Evolutionary conservation across 2,329 filamentous ascomycete genomes (phyloP), one percentile per base, ranked within the genome.

Genomic region (Colletotrichum falcatum): DNA sequence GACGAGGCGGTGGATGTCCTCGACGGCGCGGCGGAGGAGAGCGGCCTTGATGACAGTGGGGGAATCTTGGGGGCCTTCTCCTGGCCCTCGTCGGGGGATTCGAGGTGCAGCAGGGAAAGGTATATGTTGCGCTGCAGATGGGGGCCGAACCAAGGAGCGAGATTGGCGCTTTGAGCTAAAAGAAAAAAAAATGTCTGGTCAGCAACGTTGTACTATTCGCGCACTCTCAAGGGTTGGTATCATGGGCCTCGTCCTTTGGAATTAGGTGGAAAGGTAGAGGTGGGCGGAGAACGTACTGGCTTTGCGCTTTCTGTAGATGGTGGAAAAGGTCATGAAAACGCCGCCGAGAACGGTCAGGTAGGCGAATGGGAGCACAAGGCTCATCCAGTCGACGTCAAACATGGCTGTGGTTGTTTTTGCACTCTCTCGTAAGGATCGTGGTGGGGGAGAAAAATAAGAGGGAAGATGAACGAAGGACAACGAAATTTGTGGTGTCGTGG

Each of bases 41-140:
- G 96, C 95, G 20, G 96, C 94, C 75, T 95, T 93, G 66, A 98
- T 83, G 23, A 98, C 88, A 72, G 90, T 94, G 73, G 97, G 94
- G 96, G 95, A 5, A 97, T 78, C 86, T 84, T 85, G 70, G 89
- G 86, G 6, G 87, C 81, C 80, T 95, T 94, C 78, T 93, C 90
- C 71, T 88, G 83, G 61, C 86, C 86, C 65, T 87, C 87, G 42
- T 85, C 83, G 74, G 88, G 86, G 65, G 89, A 86, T 65, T 89
- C 87, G 78, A 96, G 87, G 83, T 99, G 94, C 61, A 98, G 87
- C 49, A 99, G 90, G 54, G 94, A 94, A 71, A 97, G 89, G 86
- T 98, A 99, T 79, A 99, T 90, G 82, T 99, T 95, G 82, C 95
- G 93, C 82, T 96, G 93, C 61, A 97, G 86, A 80, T 99, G 95